Conservation (phyloP, 257 asterid species). For the Thymus quinquecostatus region DNA sequence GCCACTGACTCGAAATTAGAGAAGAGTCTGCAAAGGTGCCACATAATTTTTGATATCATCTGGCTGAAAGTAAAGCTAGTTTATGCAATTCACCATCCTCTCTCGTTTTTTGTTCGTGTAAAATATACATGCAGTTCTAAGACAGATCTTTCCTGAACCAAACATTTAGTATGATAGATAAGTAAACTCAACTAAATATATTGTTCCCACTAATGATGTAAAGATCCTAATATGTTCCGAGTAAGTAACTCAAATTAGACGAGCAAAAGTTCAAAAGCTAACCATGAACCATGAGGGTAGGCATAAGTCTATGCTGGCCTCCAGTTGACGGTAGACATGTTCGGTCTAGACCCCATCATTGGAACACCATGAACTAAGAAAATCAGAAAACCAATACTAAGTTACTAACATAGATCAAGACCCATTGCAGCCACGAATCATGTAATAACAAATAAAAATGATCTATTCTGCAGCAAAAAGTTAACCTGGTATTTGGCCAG, state of each 20-base stretch:
- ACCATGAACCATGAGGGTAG: constrained; percentile 27
- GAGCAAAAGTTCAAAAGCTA: constrained; percentile 17
- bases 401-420: constrained; percentile 4
- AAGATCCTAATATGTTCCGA: constrained; percentile 13
- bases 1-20: constrained; percentile 20
- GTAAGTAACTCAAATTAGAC: not conserved
- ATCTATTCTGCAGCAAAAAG: constrained; percentile 22
- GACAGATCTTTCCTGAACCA: constrained; percentile 10
- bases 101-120: not conserved
- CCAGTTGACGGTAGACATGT: constrained; percentile 43
- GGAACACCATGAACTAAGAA: constrained; percentile 45
- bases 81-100: constrained; percentile 10
- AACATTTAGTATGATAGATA: not conserved
- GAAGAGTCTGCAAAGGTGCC: constrained; percentile 3
- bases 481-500: constrained; percentile 43
- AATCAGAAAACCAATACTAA: constrained; percentile 18
- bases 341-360: constrained; percentile 44
- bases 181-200: constrained; percentile 6
- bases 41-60: constrained; percentile 5
- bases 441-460: constrained; percentile 1
- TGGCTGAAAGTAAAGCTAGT: constrained; percentile 20
- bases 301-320: constrained; percentile 41
- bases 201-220: constrained; percentile 1
- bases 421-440: not conserved
- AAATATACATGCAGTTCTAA: not conserved